Evolutionary conservation across 2,329 filamentous ascomycete species (phyloP), one percentile per base, ranked within the genome.

Genomic region (Ceratocystis lukuohia): DNA sequence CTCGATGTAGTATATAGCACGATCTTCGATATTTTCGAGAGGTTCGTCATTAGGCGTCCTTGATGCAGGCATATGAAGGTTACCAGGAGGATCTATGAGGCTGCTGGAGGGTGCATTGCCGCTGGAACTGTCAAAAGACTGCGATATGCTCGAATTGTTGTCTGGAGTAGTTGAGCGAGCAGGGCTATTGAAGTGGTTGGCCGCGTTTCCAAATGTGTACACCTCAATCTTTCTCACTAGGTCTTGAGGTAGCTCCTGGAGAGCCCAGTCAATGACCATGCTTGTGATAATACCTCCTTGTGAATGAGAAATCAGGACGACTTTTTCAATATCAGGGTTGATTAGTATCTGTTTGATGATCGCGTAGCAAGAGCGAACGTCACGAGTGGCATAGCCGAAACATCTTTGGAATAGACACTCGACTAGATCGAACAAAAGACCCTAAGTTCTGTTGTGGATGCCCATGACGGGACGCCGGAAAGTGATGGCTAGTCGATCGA

Each of bases 181-280:
- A 0, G 88, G 89, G 69, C 91, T 90, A 74, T 91, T 91, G 77
- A 91, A 92, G 73, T 92, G 88, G 71, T 90, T 90, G 0, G 89
- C 87, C 0, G 88, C 88, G 67, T 84, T 88, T 33, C 88, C 89
- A 73, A 93, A 93, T 0, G 88, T 92, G 74, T 86, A 87, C 1
- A 93, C 82, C 74, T 93, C 88, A 0, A 91, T 79, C 70, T 90
- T 88, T 1, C 78, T 75, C 5, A 91, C 76, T 2, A 87, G 76
- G 69, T 86, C 80, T 67, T 85, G 83, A 0, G 87, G 82, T 12
- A 90, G 75, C 72, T 91, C 88, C 69, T 87, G 84, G 1, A 91
- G 78, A 1, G 93, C 79, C 86, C 88, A 89, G 75, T 94, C 89
- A 5, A 92, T 75, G 4, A 89, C 84, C 66, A 91, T 76, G 2